Percentiles rank a stretch among this genome's conserved stretches.
Conservation (phyloP, 2,329 filamentous ascomycete genomes). For the Apiospora hydei region DNA sequence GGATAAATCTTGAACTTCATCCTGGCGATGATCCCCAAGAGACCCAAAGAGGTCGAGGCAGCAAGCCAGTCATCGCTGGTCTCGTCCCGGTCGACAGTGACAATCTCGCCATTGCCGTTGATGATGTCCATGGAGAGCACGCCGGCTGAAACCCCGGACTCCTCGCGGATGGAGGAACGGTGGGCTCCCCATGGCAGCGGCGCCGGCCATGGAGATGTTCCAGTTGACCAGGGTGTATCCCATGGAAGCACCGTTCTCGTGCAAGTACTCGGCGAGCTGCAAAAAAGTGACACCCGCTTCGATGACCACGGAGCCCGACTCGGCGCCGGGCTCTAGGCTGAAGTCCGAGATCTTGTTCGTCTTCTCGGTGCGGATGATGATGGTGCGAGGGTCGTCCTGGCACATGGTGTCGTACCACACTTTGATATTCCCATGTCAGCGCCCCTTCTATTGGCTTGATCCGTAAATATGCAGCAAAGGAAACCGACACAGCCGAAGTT, state of each 20-base stretch:
- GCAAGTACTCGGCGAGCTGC: slow-evolving; percentile 58
- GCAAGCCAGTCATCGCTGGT: slow-evolving; percentile 57
- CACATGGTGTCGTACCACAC: slow-evolving; percentile 62
- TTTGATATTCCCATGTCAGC: slow-evolving; percentile 12
- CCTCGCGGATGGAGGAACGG: slow-evolving; percentile 54
- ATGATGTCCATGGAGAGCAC: slow-evolving; percentile 57
- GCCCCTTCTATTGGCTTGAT: too few species aligned
- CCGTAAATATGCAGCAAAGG: not conserved
- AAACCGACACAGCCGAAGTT: slow-evolving; percentile 29
- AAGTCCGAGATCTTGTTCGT: slow-evolving; percentile 55
- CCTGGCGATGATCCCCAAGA: slow-evolving; percentile 55
- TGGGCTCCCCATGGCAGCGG: slow-evolving; percentile 62
- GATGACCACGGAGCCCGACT: slow-evolving; percentile 53
- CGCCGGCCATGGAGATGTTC: slow-evolving; percentile 60
- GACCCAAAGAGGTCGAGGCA: slow-evolving; percentile 57
- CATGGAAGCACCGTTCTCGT: slow-evolving; percentile 53
- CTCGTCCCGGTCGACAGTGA: slow-evolving; percentile 50
- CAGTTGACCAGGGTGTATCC: slow-evolving; percentile 61
- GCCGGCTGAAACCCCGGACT: slow-evolving; percentile 58
- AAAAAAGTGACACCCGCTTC: slow-evolving; percentile 61
- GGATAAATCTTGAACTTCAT: slow-evolving; percentile 58
- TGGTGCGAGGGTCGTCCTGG: slow-evolving; percentile 53
- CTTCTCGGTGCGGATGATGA: slow-evolving; percentile 55
- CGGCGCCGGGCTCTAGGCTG: slow-evolving; percentile 44
- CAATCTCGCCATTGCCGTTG: slow-evolving; percentile 53